Percentiles rank a stretch among this genome's conserved stretches.
These are phyloP conservation scores for Alternaria arborescens DNA, from an alignment of 2,329 filamentous ascomycete species.

Conservation along the genomic window DNA sequence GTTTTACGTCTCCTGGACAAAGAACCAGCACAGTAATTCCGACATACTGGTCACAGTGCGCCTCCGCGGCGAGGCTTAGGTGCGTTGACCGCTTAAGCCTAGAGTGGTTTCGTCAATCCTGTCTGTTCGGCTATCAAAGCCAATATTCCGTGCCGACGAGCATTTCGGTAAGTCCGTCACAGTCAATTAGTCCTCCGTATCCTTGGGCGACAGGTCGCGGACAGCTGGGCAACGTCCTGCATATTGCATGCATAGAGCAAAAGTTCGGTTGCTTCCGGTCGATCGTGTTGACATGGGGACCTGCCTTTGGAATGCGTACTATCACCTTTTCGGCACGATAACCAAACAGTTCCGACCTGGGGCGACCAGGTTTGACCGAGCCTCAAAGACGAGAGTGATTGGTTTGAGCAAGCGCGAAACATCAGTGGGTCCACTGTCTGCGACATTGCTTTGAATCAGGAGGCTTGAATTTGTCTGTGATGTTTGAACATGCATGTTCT, in stretches of 20 bases:
- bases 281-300: conserved; percentile 34
- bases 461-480: conserved; percentile 18
- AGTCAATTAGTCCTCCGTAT: conserved; percentile 24
- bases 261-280: conserved; percentile 45
- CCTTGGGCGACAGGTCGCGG: conserved; percentile 19
- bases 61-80: conserved; percentile 19
- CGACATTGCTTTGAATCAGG: conserved; percentile 23
- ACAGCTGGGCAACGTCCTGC: conserved; percentile 27
- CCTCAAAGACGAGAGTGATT: conserved; percentile 27
- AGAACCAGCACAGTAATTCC: conserved; percentile 16
- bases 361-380: conserved; percentile 33
- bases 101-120: conserved; percentile 13
- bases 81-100: conserved; percentile 18
- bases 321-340: conserved; percentile 30
- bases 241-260: conserved; percentile 45
- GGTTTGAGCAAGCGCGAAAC: conserved; percentile 27
- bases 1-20: conserved; percentile 8
- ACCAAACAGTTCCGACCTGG: conserved; percentile 37
- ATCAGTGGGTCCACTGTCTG: conserved; percentile 8
- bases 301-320: conserved; percentile 39
- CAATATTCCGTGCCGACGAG: conserved; percentile 6
- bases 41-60: conserved; percentile 16
- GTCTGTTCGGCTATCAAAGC: conserved; percentile 22
- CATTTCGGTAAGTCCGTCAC: conserved; percentile 30
- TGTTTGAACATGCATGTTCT: conserved; percentile 25